These are phyloP conservation scores for Trichoderma simmonsii DNA, from an alignment of 2,329 filamentous ascomycete species.

Conservation along the genomic window DNA sequence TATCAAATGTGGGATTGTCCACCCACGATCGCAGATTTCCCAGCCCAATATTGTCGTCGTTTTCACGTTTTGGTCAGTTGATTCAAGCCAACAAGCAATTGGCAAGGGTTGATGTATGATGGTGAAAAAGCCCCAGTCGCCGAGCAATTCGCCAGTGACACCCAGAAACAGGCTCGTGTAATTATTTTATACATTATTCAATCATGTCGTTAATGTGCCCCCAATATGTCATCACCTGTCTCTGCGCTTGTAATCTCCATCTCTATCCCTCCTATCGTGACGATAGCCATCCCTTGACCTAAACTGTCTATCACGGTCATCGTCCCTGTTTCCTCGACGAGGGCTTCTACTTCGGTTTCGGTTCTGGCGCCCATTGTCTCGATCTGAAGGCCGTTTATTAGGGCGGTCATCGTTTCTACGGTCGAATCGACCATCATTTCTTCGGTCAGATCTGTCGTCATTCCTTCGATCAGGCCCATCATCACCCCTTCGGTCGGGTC, in stretches of 20 bases:
- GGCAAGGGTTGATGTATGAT: background rate
- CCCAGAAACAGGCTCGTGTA: background rate
- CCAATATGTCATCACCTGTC: background rate
- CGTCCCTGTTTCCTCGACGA: slow-evolving; percentile 33
- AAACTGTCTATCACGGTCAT: slow-evolving; percentile 23
- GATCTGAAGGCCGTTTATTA: background rate
- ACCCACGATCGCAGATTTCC: too few species aligned
- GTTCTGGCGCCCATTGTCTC: slow-evolving; percentile 9
- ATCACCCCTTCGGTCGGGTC: slow-evolving; percentile 9
- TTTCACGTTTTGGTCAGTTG: background rate
- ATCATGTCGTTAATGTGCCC: background rate
- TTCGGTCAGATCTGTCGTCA: slow-evolving; percentile 23
- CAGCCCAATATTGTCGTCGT: background rate
- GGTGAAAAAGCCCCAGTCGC: background rate
- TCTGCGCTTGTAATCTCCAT: slow-evolving; percentile 51
- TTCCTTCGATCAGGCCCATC: background rate
- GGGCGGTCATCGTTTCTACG: slow-evolving; percentile 18
- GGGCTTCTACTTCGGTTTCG: slow-evolving; percentile 46
- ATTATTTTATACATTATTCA: background rate
- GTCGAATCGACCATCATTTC: slow-evolving; percentile 10
- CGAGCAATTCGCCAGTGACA: background rate
- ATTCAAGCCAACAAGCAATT: background rate
- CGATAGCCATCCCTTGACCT: slow-evolving; percentile 27
- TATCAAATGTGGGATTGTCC: background rate
- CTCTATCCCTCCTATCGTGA: slow-evolving; percentile 27